Base-by-base conservation (phyloP, 768 basidiomycete species). In the Mycena floridula region DNA sequence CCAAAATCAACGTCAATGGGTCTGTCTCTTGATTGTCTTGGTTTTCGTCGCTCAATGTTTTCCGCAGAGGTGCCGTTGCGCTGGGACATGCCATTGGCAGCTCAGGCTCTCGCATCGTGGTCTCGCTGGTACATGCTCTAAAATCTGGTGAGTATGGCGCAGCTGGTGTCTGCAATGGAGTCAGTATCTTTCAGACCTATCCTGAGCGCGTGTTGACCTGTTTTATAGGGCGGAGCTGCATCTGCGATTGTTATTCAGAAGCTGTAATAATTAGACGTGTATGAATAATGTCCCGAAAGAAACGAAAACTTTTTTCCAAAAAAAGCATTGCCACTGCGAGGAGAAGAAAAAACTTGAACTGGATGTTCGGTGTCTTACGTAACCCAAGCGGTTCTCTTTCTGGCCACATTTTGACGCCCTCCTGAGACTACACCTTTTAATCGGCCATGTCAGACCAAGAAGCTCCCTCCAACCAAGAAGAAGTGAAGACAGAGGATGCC, bases 1-100 rank as follows among this genome's bases (percentile, higher is more conserved):
- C 81, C 43, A 97, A 93, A 72, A 79, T 97, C 60, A 98, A 99
- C 60, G 72, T 86, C 41, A 78, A 91, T 56, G 90, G 89, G 89
- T 88, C 62, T 23, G 82, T 68, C 18, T 43, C 26, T 37, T 41
- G 46, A 37, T 44, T 35, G 44, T 27, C 13, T 35, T 18, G 18
- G 13, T 35, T 49, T 7, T 45, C 35, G 26, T 40, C 21, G 35
- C 37, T 44, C 20, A 44, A 15, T 53, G 38, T 44, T 57, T 50
- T 54, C 37, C 63, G 56, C 53, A 95, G 94, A 63, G 95, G 95
- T 65, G 95, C 91, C 40, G 95, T 98, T 51, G 89, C 95, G 43
- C 83, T 97, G 40, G 94, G 94, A 25, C 86, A 97, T 62, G 91
- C 95, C 36, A 91, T 98, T 59, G 95, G 95, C 48, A 97, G 90